Conservation (phyloP, 495 filamentous ascomycete species). For the Penicillium antarcticum region DNA sequence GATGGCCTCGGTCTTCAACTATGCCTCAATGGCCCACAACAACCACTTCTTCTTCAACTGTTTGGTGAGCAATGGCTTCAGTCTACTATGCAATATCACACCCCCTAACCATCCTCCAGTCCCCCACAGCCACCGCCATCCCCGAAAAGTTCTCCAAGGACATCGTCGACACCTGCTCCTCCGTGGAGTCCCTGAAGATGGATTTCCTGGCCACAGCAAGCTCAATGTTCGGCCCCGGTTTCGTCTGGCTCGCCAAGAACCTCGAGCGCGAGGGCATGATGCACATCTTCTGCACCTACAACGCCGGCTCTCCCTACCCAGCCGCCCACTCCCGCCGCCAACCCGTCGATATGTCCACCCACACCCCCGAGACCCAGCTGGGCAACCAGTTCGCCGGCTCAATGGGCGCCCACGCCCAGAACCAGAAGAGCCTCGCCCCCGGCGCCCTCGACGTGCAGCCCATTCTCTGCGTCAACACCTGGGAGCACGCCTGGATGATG, state of each 20-base stretch:
- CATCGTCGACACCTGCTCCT: constrained; percentile 69
- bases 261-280: constrained; percentile 48
- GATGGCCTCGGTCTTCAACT: constrained; percentile 81
- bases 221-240: constrained; percentile 95
- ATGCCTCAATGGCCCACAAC: constrained; percentile 93
- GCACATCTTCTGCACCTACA: constrained; percentile 83
- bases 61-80: constrained; percentile 40
- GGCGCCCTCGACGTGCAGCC: constrained; percentile 71
- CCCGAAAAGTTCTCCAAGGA: constrained; percentile 43
- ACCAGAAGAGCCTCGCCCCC: constrained; percentile 51
- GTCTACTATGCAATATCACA: neutral
- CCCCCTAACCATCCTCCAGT: constrained; percentile 24
- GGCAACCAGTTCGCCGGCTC: constrained; percentile 48
- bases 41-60: constrained; percentile 92
- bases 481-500: constrained; percentile 89
- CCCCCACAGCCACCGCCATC: constrained; percentile 47
- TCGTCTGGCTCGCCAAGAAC: constrained; percentile 85
- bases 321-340: constrained; percentile 81
- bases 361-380: constrained; percentile 34
- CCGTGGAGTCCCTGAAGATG: constrained; percentile 71
- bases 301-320: constrained; percentile 84
- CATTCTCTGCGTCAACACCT: constrained; percentile 87
- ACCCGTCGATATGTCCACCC: constrained; percentile 74
- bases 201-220: constrained; percentile 79
- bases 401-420: constrained; percentile 44